These are phyloP conservation scores for Serpula lacrymans DNA, from an alignment of 768 basidiomycete genomes.

Conservation along the genomic window DNA sequence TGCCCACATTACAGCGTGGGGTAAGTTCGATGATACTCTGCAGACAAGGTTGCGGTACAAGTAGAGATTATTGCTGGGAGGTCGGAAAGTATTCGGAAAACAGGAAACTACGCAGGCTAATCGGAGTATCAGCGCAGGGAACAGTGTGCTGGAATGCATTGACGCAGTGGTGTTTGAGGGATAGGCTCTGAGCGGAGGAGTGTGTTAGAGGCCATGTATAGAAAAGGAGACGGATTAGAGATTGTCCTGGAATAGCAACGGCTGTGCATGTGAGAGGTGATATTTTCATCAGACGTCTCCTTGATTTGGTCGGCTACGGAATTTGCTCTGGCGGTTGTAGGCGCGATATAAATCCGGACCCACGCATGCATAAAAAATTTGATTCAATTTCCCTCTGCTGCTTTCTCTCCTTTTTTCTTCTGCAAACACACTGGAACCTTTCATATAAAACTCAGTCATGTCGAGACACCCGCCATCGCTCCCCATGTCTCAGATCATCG, in stretches of 20 bases:
- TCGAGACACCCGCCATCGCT: slow-evolving; percentile 32
- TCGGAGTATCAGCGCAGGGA: too few relatives aligned
- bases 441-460: slow-evolving; percentile 9
- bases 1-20: too few relatives aligned
- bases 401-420: slow-evolving; percentile 7
- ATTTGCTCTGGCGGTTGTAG: slow-evolving; percentile 19
- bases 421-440: slow-evolving; percentile 8
- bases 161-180: too few relatives aligned
- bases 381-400: slow-evolving; percentile 19
- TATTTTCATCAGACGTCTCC: slow-evolving; percentile 29
- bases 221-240: slow-evolving; percentile 25
- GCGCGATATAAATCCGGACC: slow-evolving; percentile 29
- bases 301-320: slow-evolving; percentile 31
- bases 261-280: slow-evolving; percentile 27
- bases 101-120: too few relatives aligned
- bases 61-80: too few relatives aligned
- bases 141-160: too few relatives aligned
- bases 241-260: slow-evolving; percentile 22
- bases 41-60: too few relatives aligned
- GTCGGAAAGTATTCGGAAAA: too few relatives aligned
- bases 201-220: slow-evolving; percentile 15
- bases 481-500: slow-evolving; percentile 57
- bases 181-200: slow-evolving; percentile 35
- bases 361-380: slow-evolving; percentile 12
- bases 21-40: too few relatives aligned